Conservation (phyloP, 2,329 filamentous ascomycete genomes). For the Calonectria montana region DNA sequence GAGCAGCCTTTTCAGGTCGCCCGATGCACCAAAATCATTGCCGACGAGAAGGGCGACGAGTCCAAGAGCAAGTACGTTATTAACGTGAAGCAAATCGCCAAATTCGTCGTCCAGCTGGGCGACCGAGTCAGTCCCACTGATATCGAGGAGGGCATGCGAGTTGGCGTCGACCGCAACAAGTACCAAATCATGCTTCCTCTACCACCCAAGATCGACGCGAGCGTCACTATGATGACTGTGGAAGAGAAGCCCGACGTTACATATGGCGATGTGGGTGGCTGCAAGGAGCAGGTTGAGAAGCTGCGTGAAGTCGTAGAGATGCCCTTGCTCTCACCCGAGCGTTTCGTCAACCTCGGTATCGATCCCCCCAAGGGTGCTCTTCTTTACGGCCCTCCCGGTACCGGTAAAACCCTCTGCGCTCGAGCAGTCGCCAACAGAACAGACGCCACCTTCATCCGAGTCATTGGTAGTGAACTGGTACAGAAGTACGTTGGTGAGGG, state of each 20-base stretch:
- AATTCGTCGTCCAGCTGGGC: constrained; percentile 97
- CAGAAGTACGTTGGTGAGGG: constrained; percentile 99
- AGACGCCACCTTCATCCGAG: constrained; percentile 97
- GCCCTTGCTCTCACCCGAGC: constrained; percentile 94
- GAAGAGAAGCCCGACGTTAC: constrained; percentile 99
- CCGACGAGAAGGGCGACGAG: constrained; percentile 90
- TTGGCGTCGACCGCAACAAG: constrained; percentile 98
- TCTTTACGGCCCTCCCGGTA: constrained; percentile 95
- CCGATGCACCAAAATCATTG: constrained; percentile 98
- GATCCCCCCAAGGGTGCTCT: constrained; percentile 98
- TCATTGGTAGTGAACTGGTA: constrained; percentile 97
- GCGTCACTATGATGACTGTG: constrained; percentile 99
- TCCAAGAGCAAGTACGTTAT: constrained; percentile 99
- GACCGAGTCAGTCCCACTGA: constrained; percentile 97
- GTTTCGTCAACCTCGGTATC: constrained; percentile 98
- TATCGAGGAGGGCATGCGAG: constrained; percentile 99
- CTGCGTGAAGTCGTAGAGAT: constrained; percentile 98
- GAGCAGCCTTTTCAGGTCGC: constrained; percentile 98
- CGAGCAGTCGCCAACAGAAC: constrained; percentile 97
- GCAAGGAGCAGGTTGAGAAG: constrained; percentile 99
- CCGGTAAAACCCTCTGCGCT: constrained; percentile 98
- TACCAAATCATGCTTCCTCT: constrained; percentile 98
- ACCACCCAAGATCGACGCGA: constrained; percentile 98
- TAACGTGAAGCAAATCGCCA: constrained; percentile 99
- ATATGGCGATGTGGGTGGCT: constrained; percentile 97